phyloP scores from a whole-genome alignment of 2,329 filamentous ascomycete genomes.

The Paracoccidioides brasiliensis region DNA sequence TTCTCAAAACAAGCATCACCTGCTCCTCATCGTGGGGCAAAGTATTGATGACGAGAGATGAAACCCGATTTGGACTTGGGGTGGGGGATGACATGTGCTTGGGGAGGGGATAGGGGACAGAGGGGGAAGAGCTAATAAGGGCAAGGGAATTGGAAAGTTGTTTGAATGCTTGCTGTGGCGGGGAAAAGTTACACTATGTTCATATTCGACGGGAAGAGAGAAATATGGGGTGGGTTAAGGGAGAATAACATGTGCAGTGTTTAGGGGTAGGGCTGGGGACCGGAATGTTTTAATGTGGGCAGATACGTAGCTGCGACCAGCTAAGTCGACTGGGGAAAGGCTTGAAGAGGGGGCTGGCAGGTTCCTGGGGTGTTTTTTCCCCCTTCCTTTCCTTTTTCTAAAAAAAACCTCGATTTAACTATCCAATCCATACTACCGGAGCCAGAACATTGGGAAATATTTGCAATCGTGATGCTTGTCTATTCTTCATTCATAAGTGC shows the following conservation, averaged over 20 bases:
- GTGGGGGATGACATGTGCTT: constrained; percentile 4
- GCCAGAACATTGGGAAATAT: background rate
- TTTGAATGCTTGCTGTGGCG: background rate
- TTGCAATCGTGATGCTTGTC: background rate
- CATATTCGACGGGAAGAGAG: background rate
- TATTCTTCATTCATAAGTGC: background rate
- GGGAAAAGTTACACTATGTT: constrained; percentile 1
- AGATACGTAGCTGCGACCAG: background rate
- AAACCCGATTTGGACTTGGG: background rate
- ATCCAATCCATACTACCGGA: background rate
- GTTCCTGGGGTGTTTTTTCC: background rate
- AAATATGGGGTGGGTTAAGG: background rate
- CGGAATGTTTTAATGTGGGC: background rate
- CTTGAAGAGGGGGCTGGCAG: background rate
- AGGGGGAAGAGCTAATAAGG: background rate
- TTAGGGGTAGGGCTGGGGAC: background rate
- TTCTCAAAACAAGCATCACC: constrained; percentile 11
- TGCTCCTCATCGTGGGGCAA: constrained; percentile 4
- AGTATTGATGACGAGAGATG: too few relatives aligned
- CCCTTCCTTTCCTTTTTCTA: background rate
- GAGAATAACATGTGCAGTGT: constrained; percentile 2
- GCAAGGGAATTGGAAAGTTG: background rate
- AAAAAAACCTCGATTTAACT: background rate
- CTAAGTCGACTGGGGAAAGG: background rate
- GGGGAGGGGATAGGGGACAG: background rate